Evolutionary conservation across 305 asterid genomes (phyloP).

Genomic region (Petunia hybrid): DNA sequence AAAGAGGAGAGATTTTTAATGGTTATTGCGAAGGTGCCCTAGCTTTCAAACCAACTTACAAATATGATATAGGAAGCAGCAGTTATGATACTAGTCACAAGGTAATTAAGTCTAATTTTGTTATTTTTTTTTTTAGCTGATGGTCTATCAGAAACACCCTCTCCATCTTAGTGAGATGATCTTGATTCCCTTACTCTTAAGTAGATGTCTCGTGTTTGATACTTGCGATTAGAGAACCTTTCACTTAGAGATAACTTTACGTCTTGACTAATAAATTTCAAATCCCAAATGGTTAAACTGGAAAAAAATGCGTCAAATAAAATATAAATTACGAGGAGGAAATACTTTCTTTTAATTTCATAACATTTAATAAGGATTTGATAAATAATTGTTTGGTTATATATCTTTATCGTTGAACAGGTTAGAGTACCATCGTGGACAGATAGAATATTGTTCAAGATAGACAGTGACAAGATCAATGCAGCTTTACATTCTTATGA

Average conservation of each 20-base stretch:
- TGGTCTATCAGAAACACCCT: not conserved
- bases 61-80: slow-evolving; percentile 66
- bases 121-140: not conserved
- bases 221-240: too few species aligned
- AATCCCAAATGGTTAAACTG: not conserved
- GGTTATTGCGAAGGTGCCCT: slow-evolving; percentile 73
- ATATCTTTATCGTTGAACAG: slow-evolving; percentile 33
- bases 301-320: not conserved
- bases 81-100: slow-evolving; percentile 74
- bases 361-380: not conserved
- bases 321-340: not conserved
- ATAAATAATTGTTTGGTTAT: not conserved
- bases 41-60: slow-evolving; percentile 73
- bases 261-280: too few species aligned
- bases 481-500: slow-evolving; percentile 67
- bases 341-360: not conserved
- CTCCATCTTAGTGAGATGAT: too few species aligned
- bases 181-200: too few species aligned
- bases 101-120: slow-evolving; percentile 39
- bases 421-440: slow-evolving; percentile 84
- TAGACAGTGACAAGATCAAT: slow-evolving; percentile 47
- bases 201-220: too few species aligned
- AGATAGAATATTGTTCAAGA: slow-evolving; percentile 70
- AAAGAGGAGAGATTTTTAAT: slow-evolving; percentile 69
- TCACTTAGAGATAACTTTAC: too few species aligned